phyloP scores from a whole-genome alignment of 768 basidiomycete genomes.

The Hydnomerulius pinastri region DNA sequence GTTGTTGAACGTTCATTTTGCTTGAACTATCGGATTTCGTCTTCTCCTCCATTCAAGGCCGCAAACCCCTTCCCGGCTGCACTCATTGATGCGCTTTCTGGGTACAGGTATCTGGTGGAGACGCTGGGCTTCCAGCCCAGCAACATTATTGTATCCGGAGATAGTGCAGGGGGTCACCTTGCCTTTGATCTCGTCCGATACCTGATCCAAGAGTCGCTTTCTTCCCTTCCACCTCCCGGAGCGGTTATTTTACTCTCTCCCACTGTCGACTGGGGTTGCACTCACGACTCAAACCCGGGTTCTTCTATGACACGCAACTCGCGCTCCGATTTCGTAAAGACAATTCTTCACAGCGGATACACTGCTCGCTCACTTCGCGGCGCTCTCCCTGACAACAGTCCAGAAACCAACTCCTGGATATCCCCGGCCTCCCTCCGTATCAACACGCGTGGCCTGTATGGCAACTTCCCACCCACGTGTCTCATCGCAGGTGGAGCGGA shows the following conservation, averaged over 20 bases:
- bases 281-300: background rate
- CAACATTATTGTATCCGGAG: conserved; percentile 39
- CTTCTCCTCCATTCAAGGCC: conserved; percentile 17
- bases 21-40: conserved; percentile 36
- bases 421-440: conserved; percentile 12
- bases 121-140: conserved; percentile 29
- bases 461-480: conserved; percentile 30
- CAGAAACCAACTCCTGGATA: conserved; percentile 7
- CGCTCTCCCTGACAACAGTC: conserved; percentile 8
- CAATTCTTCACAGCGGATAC: conserved; percentile 4
- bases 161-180: conserved; percentile 42
- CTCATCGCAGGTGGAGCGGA: conserved; percentile 31
- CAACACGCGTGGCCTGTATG: conserved; percentile 15
- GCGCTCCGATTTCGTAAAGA: background rate
- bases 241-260: conserved; percentile 10
- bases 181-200: conserved; percentile 24
- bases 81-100: conserved; percentile 39
- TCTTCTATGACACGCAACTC: background rate
- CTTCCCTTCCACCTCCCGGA: conserved; percentile 9
- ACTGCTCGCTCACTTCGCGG: conserved; percentile 8
- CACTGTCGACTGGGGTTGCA: conserved; percentile 2
- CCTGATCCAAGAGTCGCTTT: conserved; percentile 5
- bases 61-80: conserved; percentile 37
- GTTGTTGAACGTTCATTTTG: conserved; percentile 9
- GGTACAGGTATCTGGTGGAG: conserved; percentile 36